Percentiles rank a stretch among this genome's conserved stretches.
phyloP scores from a whole-genome alignment of 1,284 basidiomycete species.

The Jaminaea rosea region DNA sequence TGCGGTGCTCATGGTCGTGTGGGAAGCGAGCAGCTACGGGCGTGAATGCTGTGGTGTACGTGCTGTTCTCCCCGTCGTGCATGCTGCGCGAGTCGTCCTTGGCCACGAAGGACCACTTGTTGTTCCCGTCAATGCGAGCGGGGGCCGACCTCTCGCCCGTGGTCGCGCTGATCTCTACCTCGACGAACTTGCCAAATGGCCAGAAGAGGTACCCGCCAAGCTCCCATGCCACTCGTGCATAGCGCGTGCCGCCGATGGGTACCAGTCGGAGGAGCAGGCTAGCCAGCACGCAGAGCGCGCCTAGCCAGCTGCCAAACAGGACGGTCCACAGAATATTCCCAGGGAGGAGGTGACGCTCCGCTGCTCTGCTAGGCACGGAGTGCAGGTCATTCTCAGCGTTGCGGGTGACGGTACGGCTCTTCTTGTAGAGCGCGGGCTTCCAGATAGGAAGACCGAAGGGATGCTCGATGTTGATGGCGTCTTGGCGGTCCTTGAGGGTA shows the following conservation, averaged over 20 bases:
- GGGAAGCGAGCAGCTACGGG: constrained; percentile 35
- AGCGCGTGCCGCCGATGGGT: constrained; percentile 68
- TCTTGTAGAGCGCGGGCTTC: constrained; percentile 99
- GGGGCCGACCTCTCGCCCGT: constrained; percentile 26
- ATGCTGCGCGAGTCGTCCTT: neutral
- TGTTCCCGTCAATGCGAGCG: constrained; percentile 8
- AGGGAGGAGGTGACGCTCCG: constrained; percentile 76
- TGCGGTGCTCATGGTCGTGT: constrained; percentile 27
- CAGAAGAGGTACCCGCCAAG: constrained; percentile 92
- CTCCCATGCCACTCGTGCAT: constrained; percentile 79
- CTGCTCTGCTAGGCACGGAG: constrained; percentile 78
- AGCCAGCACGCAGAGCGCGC: constrained; percentile 61
- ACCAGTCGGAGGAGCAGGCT: constrained; percentile 64
- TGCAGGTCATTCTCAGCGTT: constrained; percentile 92
- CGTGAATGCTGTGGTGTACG: constrained; percentile 50
- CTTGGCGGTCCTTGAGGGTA: constrained; percentile 90
- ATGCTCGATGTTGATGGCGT: constrained; percentile 93
- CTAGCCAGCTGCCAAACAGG: constrained; percentile 78
- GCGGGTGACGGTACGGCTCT: constrained; percentile 88
- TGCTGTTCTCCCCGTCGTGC: constrained; percentile 4
- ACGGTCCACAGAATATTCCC: constrained; percentile 82
- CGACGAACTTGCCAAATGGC: constrained; percentile 99
- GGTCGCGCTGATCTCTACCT: constrained; percentile 55
- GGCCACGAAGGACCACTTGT: neutral
- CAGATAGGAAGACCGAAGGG: constrained; percentile 98